These are phyloP conservation scores for Corynascus novoguineensis DNA, from an alignment of 495 filamentous ascomycete genomes.

Conservation along the genomic window DNA sequence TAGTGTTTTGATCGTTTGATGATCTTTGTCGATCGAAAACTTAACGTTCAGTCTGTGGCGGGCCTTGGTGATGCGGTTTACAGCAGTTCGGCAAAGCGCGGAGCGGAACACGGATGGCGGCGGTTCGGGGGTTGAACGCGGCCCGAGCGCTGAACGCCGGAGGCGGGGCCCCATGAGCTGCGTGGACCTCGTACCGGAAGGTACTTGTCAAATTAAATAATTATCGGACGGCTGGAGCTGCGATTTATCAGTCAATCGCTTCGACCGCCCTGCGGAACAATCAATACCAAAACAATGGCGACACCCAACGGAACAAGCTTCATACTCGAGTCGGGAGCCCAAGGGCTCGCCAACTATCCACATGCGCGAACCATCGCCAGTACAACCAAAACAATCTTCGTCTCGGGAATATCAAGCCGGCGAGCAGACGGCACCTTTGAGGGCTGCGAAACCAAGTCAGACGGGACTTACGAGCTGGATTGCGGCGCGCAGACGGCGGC, in stretches of 20 bases:
- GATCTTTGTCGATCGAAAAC: too few species aligned
- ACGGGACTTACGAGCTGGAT: constrained; percentile 19
- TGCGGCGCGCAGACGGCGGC: constrained; percentile 26
- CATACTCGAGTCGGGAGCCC: constrained; percentile 20
- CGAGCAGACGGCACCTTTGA: constrained; percentile 24
- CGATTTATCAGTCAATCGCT: too few species aligned
- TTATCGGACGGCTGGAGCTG: too few species aligned
- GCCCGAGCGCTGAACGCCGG: not conserved
- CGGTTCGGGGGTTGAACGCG: not conserved
- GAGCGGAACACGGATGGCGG: constrained; percentile 21
- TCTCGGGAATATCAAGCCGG: constrained; percentile 27
- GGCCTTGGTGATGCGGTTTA: too few species aligned
- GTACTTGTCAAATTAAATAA: not conserved
- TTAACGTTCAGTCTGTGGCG: too few species aligned
- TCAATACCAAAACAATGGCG: constrained; percentile 5
- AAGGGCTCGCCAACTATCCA: constrained; percentile 28
- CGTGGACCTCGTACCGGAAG: too few species aligned
- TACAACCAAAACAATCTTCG: constrained; percentile 22
- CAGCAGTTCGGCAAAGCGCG: constrained; percentile 17
- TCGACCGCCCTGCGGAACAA: not conserved
- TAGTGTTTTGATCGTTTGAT: too few species aligned
- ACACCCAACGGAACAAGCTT: constrained; percentile 23
- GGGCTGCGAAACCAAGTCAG: constrained; percentile 18
- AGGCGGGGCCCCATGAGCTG: not conserved
- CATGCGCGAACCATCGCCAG: constrained; percentile 26